Evolutionary conservation across 2,329 filamentous ascomycete genomes (phyloP), one percentile per base, ranked within the genome.

Genomic region (Rhinocladiella mackenziei): DNA sequence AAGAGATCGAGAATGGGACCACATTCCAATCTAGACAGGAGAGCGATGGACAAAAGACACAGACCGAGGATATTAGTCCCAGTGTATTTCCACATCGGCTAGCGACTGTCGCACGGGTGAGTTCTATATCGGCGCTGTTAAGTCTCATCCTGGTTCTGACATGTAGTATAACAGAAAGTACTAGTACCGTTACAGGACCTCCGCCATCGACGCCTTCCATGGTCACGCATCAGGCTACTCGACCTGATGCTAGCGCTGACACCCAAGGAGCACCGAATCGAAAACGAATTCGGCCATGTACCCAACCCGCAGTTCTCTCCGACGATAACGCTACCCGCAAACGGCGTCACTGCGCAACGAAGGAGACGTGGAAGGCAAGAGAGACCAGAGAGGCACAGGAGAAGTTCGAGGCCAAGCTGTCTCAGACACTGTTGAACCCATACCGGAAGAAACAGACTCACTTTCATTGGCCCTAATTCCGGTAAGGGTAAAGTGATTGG

Each of bases 281-380:
- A 34, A 45, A 45, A 45, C 42, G 42, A 33, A 15, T 35, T 39
- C 15, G 42, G 42, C 15, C 42, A 45, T 15, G 13, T 22, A 40
- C 23, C 11, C 18, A 40, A 34, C 23, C 42, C 35, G 28, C 26
- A n/a, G 26, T 34, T 45, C 25, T 35, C 22, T 19, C 22, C 22
- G 39, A 43, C 35, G 26, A 28, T 3, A 26, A 22, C 25, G 35
- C 35, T 40, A 15, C 42, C 40, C 17, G 17, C 7, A 45, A 45
- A 45, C 29, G 35, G 42, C 30, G 23, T 40, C 26, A 35, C 42
- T 35, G 34, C 23, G 19, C 26, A 40, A 45, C 31, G 13, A 43
- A 43, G 31, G 31, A 43, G 39, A 43, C 39, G 31, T 36, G 22
- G 39, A 43, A 43, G 31, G 39, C 29, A 4, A 43, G 39, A 28